Base-by-base conservation (phyloP, 495 filamentous ascomycete genomes). In the Hypoxylon rickii region DNA sequence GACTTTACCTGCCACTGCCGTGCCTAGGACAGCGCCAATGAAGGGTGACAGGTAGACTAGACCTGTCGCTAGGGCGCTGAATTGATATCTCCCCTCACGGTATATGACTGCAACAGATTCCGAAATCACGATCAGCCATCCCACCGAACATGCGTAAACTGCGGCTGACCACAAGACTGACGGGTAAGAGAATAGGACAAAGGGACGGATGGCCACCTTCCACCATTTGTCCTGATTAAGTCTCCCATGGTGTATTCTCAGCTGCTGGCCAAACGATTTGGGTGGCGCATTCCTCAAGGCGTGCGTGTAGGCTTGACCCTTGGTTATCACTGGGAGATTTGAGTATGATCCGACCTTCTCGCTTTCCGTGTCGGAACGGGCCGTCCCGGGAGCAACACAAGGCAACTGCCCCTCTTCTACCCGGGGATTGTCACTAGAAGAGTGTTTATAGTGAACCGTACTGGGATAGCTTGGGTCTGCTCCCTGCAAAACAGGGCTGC, bases 91-190 rank as follows among this genome's bases (percentile, higher is more conserved):
- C 0, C 79, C 73, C 44, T 82, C 77, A 45, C 88, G 83, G 72
- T 87, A 97, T 56, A 95, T 89, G 37, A 82, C 76, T 0, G 89
- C 83, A 0, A 96, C 84, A 0, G 87, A 87, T 70, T 97, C 92
- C 1, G 94, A 97, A 10, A 97, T 82, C 21, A 97, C 89, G 53
- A 98, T 96, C 37, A 98, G 77, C 94, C 93, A 97, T 13, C 93
- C 92, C n/a, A 97, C 82, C 3, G 89, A 91, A 58, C 94, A 84
- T 0, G 91, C 75, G 69, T 98, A 98, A 22, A 97, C 85, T 0
- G 89, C 78, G 0, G 91, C 76, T 31, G 89, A 93, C 93, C 93
- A 98, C 17, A 98, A 83, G 11, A 98, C 88, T 0, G 89, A 80
- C 0, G 94, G 94, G 65, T 97, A 97, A 1, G 84, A 81, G 65